A percentile compares a stretch with the other conserved stretches of the same genome.
Conservation (phyloP, 805 yeast species). For the Metschnikowia aberdeeniae region DNA sequence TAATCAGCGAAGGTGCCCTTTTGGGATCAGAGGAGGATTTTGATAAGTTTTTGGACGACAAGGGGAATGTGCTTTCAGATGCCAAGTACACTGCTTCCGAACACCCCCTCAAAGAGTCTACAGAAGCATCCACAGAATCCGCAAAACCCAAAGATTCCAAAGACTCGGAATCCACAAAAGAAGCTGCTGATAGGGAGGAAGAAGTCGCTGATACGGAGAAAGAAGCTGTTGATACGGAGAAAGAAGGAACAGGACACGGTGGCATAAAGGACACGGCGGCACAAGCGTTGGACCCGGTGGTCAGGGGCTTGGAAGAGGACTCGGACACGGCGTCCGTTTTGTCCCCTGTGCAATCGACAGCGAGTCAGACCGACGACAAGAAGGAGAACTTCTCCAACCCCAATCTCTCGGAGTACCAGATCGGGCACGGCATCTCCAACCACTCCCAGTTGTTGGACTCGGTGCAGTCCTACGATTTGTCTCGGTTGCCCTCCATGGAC, state of each 20-base stretch:
- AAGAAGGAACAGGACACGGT: neutral
- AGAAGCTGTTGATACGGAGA: neutral
- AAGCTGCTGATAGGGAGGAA: neutral
- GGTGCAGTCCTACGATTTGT: conserved; percentile 35
- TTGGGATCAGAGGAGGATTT: conserved; percentile 50
- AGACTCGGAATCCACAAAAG: neutral
- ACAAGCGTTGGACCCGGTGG: neutral
- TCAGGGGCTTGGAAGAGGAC: neutral
- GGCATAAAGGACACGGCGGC: neutral
- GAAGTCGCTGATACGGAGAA: no score
- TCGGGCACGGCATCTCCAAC: conserved; percentile 35
- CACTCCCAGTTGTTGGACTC: conserved; percentile 34
- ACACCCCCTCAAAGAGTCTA: neutral
- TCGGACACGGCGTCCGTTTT: conserved; percentile 2
- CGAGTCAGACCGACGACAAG: neutral
- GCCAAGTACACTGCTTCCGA: conserved; percentile 25
- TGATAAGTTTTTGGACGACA: conserved; percentile 47
- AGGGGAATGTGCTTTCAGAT: conserved; percentile 50
- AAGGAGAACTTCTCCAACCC: conserved; percentile 36
- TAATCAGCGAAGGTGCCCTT: conserved; percentile 44
- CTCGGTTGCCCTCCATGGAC: conserved; percentile 16
- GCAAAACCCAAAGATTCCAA: neutral
- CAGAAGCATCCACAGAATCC: neutral
- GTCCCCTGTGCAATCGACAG: conserved; percentile 4
- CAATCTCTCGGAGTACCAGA: conserved; percentile 42